phyloP scores from a whole-genome alignment of 2,329 filamentous ascomycete genomes.

The Shiraia bambusicola region DNA sequence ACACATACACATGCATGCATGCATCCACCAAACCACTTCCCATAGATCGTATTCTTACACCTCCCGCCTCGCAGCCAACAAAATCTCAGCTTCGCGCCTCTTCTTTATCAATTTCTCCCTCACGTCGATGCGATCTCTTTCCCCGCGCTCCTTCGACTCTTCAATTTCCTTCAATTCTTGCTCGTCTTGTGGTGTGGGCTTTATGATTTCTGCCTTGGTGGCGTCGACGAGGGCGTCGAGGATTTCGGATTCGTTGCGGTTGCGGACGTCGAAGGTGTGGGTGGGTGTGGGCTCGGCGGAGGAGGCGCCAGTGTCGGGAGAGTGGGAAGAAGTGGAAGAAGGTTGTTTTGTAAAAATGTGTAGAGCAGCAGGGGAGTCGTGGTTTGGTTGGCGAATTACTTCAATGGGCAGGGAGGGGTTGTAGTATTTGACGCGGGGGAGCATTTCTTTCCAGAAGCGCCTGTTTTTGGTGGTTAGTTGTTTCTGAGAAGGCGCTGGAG shows the following conservation, averaged over 20 bases:
- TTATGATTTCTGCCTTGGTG: conserved; percentile 61
- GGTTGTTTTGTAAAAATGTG: conserved; percentile 33
- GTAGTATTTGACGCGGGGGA: conserved; percentile 89
- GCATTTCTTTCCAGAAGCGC: conserved; percentile 82
- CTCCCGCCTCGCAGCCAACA: conserved; percentile 55
- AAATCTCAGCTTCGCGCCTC: conserved; percentile 62
- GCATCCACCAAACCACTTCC: no score
- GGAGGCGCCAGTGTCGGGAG: conserved; percentile 28
- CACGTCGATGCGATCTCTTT: conserved; percentile 58
- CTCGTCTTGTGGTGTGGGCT: conserved; percentile 61
- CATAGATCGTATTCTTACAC: conserved; percentile 6
- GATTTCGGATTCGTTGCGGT: conserved; percentile 62
- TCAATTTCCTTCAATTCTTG: conserved; percentile 60
- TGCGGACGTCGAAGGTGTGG: conserved; percentile 59
- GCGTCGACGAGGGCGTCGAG: conserved; percentile 62
- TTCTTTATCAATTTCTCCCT: conserved; percentile 57
- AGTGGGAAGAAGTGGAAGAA: conserved; percentile 18
- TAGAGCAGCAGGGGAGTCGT: conserved; percentile 43
- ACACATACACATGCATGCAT: no score
- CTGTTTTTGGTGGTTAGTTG: conserved; percentile 48
- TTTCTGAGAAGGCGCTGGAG: neutral
- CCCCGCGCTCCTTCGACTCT: conserved; percentile 54
- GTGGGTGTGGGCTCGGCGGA: conserved; percentile 40
- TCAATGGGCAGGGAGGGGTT: conserved; percentile 85
- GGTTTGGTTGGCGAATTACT: conserved; percentile 64